Evolutionary conservation across 495 filamentous ascomycete species (phyloP).

Genomic region (Trichoderma virens): DNA sequence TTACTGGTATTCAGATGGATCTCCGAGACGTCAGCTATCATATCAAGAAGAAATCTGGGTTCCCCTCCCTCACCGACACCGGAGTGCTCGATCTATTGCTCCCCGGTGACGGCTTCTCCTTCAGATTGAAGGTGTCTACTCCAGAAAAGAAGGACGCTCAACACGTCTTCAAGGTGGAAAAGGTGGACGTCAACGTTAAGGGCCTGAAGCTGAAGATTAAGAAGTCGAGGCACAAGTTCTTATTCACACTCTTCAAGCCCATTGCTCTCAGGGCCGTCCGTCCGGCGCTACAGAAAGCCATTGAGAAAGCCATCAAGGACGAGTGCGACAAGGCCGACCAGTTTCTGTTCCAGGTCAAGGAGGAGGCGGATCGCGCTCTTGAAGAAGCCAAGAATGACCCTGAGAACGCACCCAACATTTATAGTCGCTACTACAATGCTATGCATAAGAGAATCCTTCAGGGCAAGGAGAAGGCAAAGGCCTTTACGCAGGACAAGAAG

Average conservation of each 20-base stretch:
- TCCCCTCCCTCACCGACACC: constrained; percentile 80
- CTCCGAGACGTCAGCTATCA: constrained; percentile 88
- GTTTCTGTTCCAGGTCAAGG: constrained; percentile 65
- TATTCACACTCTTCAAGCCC: constrained; percentile 85
- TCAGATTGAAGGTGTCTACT: constrained; percentile 84
- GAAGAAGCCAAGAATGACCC: constrained; percentile 62
- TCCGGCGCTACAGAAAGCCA: constrained; percentile 74
- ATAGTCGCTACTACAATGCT: constrained; percentile 71
- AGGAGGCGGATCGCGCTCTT: constrained; percentile 68
- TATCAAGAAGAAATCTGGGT: constrained; percentile 91
- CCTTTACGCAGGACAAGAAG: constrained; percentile 60
- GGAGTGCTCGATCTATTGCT: constrained; percentile 89
- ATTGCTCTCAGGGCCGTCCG: constrained; percentile 75
- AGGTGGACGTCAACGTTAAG: constrained; percentile 74
- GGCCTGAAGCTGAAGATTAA: constrained; percentile 83
- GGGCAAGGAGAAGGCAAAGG: constrained; percentile 64
- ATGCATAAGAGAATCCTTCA: constrained; percentile 64
- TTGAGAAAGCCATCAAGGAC: constrained; percentile 82
- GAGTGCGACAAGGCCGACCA: constrained; percentile 63
- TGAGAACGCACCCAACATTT: constrained; percentile 75
- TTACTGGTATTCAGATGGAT: constrained; percentile 85
- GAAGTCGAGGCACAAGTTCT: constrained; percentile 87
- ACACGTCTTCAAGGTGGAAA: constrained; percentile 91
- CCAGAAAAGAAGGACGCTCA: constrained; percentile 67
- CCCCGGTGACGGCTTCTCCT: constrained; percentile 78